A percentile compares a stretch with the other conserved stretches of the same genome.
Conservation (phyloP, 345 rosid species). For the Barbarea vulgaris region DNA sequence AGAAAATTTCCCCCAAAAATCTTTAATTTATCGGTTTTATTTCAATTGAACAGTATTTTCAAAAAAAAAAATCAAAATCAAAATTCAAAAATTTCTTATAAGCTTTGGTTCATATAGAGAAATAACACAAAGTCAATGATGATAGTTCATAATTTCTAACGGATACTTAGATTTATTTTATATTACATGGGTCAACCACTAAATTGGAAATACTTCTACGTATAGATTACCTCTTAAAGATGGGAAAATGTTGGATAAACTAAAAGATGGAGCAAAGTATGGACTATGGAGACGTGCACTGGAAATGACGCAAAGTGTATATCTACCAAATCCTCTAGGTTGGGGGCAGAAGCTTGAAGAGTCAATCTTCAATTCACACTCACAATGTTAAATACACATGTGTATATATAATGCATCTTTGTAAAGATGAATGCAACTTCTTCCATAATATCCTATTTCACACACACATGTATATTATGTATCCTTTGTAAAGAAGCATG, state of each 20-base stretch:
- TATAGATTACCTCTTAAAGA: neutral
- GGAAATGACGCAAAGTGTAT: constrained; percentile 29
- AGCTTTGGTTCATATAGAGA: neutral
- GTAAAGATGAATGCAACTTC: neutral
- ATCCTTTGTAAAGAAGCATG: constrained; percentile 36
- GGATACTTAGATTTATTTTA: neutral
- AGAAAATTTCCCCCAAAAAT: neutral
- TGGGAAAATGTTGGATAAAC: constrained; percentile 7
- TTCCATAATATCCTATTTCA: constrained; percentile 18
- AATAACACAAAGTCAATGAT: neutral
- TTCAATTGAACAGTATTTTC: neutral
- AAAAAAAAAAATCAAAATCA: neutral
- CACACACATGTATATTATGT: neutral
- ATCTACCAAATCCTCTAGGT: constrained; percentile 41
- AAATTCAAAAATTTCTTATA: neutral
- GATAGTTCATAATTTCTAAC: neutral
- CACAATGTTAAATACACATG: constrained; percentile 23
- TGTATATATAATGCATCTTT: constrained; percentile 6
- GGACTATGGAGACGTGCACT: constrained; percentile 41
- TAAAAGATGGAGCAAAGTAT: constrained; percentile 35
- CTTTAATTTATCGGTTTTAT: neutral
- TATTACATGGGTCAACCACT: constrained; percentile 5
- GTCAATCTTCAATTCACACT: constrained; percentile 26
- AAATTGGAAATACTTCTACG: neutral
- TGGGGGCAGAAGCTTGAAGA: constrained; percentile 28